Evolutionary conservation across 2,329 filamentous ascomycete genomes (phyloP).

Genomic region (Blastomyces percursus): DNA sequence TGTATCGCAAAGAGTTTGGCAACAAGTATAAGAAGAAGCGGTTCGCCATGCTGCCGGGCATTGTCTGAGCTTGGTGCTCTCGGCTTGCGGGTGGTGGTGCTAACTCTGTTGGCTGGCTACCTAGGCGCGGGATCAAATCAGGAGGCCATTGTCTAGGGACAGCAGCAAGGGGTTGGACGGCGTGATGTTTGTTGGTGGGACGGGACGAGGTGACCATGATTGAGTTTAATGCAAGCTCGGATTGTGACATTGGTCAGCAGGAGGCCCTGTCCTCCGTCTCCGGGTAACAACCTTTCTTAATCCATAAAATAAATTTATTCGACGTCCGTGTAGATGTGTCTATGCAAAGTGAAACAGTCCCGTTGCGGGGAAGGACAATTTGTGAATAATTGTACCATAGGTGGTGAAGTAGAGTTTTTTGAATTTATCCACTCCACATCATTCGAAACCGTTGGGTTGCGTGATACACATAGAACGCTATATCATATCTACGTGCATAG

Average conservation of each 20-base stretch:
- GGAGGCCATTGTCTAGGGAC: not conserved
- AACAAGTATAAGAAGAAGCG: constrained; percentile 94
- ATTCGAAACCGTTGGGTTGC: not conserved
- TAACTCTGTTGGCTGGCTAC: not conserved
- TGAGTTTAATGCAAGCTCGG: not conserved
- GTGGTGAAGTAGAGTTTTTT: not conserved
- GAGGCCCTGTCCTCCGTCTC: not conserved
- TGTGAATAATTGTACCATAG: not conserved
- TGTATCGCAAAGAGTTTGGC: constrained; percentile 82
- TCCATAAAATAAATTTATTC: not conserved
- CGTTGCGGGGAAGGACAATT: not conserved
- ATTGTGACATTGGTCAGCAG: not conserved
- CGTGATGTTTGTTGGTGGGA: not conserved
- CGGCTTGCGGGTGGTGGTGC: not conserved
- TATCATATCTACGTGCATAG: too few relatives aligned
- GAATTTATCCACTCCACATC: too few relatives aligned
- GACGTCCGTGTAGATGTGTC: not conserved
- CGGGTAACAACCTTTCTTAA: not conserved
- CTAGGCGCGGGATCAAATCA: not conserved
- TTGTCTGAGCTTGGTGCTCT: constrained; percentile 44
- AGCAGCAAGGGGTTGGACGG: not conserved
- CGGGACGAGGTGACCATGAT: not conserved
- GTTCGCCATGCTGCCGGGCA: constrained; percentile 67
- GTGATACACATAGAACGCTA: too few relatives aligned
- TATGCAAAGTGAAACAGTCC: not conserved